Base-by-base conservation (phyloP, 306 rosid species). In the Fragaria nilgerrensis region DNA sequence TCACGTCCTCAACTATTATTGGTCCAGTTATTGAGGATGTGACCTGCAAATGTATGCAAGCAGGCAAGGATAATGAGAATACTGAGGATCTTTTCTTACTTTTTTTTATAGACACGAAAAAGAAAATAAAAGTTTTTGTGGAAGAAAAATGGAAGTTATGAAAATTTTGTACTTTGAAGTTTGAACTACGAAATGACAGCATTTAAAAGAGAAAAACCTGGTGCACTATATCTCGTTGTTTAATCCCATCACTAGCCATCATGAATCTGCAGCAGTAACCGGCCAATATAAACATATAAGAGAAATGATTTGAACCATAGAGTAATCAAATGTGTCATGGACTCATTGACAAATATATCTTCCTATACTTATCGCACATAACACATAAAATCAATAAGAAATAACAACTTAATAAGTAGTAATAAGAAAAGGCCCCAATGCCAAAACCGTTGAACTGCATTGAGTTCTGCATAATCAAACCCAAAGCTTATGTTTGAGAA, bases 211-310 rank as follows among this genome's bases (percentile, higher is more conserved):
- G 55, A 36, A 74, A 44, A 70, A 94, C 98, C 97, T 90, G 89
- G 76, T 88, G 87, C 83, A 92, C 82, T 72, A 83, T 72, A 67
- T 83, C 87, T 5, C 95, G 82, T 75, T 89, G 89, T 89, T 94
- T 94, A 83, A 94, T 92, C 81, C 98, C 98, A 63, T 94, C 97
- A 61, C 98, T 84, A 22, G 98, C 97, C 90, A 87, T 94, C 96
- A 94, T 84, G 88, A 94, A 94, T 67, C 98, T 94, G 89, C 74
- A 86, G 37, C 49, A 70, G 86, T 50, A 80, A 77, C 39, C 68
- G 77, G 56, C 55, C 72, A 73, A 22, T 47, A 70, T 48, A 79
- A 85, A 55, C 80, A 27, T 63, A 74, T 75, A 58, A 83, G 75
- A 86, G 58, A 86, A 56, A 81, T 70, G 29, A 67, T n/a, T 53